Evolutionary conservation across 345 rosid species (phyloP).

Genomic region (Turnera subulata): DNA sequence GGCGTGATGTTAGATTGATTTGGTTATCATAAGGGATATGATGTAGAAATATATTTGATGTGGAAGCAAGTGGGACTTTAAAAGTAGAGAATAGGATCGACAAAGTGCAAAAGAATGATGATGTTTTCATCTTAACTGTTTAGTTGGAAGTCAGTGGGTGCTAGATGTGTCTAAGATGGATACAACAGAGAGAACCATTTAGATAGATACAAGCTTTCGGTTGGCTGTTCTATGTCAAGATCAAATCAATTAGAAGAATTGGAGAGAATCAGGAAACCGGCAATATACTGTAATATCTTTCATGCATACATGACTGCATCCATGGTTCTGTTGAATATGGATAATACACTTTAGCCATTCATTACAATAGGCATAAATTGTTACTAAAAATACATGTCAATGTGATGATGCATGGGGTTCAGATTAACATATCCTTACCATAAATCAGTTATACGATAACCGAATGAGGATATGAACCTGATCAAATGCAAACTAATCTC

Average conservation of each 20-base stretch:
- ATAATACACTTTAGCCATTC: slow-evolving; percentile 12
- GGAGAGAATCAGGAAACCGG: slow-evolving; percentile 31
- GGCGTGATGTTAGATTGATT: slow-evolving; percentile 29
- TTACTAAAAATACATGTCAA: no score
- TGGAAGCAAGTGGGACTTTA: slow-evolving; percentile 22
- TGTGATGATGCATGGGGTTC: no score
- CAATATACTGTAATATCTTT: slow-evolving; percentile 10
- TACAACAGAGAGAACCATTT: slow-evolving; percentile 47
- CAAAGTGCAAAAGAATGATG: slow-evolving; percentile 19
- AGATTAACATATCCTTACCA: no score
- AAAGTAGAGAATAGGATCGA: slow-evolving; percentile 28
- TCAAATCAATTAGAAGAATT: slow-evolving; percentile 49
- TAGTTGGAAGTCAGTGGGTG: slow-evolving; percentile 33
- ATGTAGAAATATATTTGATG: slow-evolving; percentile 23
- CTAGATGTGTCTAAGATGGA: slow-evolving; percentile 34
- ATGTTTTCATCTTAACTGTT: slow-evolving; percentile 20
- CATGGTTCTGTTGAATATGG: slow-evolving; percentile 24
- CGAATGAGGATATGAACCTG: neutral
- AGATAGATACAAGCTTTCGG: slow-evolving; percentile 70
- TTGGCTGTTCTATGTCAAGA: slow-evolving; percentile 63
- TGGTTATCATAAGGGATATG: slow-evolving; percentile 28
- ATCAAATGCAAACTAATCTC: slow-evolving; percentile 10
- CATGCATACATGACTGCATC: neutral
- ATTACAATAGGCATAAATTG: slow-evolving; percentile 2
- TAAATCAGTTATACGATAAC: no score